Conservation (phyloP, 306 rosid species). For the Macrotyloma uniflorum region DNA sequence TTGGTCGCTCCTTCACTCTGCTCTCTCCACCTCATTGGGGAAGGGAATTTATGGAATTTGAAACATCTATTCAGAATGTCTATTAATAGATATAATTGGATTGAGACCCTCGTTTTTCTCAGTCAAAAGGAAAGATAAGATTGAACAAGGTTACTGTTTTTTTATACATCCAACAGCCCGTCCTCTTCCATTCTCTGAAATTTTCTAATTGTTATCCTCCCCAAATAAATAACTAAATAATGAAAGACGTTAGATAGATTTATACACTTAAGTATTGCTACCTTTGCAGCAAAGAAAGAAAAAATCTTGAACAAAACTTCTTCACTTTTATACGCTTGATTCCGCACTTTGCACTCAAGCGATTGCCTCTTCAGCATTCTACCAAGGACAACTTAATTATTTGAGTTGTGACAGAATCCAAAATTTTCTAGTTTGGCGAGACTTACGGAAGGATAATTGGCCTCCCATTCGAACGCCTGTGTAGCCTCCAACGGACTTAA, state of each 20-base stretch:
- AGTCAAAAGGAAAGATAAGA: not conserved
- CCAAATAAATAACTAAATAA: not conserved
- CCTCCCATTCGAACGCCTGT: not conserved
- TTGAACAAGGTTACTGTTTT: not conserved
- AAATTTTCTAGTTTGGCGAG: not conserved
- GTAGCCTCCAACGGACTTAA: constrained; percentile 24
- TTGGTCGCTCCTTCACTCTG: not conserved
- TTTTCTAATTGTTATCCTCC: not conserved
- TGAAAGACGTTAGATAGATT: not conserved
- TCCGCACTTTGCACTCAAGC: not conserved
- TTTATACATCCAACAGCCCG: not conserved
- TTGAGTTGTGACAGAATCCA: not conserved
- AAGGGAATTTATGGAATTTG: too few relatives aligned
- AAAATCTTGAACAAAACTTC: not conserved
- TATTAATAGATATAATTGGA: too few relatives aligned
- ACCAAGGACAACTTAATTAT: not conserved
- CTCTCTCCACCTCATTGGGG: not conserved
- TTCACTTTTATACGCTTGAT: not conserved
- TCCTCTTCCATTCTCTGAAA: not conserved
- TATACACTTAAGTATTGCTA: constrained; percentile 2
- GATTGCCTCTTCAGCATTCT: constrained; percentile 3
- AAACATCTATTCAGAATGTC: too few relatives aligned
- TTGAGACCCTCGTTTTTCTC: too few relatives aligned
- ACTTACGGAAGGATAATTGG: not conserved
- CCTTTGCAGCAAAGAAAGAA: not conserved